These are phyloP conservation scores for Colletotrichum sp. DNA, from an alignment of 2,329 filamentous ascomycete species.

Conservation along the genomic window DNA sequence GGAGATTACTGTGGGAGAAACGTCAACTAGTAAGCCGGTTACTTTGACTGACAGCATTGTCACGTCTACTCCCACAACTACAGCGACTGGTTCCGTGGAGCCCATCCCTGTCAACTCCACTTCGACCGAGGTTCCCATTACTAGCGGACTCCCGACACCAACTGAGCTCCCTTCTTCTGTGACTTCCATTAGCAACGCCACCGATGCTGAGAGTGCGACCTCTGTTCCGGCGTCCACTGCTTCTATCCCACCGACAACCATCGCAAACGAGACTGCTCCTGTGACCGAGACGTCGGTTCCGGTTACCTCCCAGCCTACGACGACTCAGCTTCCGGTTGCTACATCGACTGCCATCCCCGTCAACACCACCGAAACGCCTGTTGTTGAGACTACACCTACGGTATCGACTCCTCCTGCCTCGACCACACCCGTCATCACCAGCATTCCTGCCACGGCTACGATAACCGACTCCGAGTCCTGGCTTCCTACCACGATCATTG, in stretches of 20 bases:
- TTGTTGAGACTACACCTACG: slow-evolving; percentile 1
- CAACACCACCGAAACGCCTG: slow-evolving; percentile 12
- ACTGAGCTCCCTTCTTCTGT: slow-evolving; percentile 11
- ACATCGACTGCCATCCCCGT: slow-evolving; percentile 15
- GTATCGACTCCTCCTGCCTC: not conserved
- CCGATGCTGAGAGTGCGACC: not conserved
- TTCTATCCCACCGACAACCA: not conserved
- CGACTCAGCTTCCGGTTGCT: not conserved
- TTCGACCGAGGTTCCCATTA: not conserved
- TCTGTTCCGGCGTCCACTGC: not conserved
- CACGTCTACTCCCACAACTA: slow-evolving; percentile 39
- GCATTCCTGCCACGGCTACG: slow-evolving; percentile 46
- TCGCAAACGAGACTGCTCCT: slow-evolving; percentile 9
- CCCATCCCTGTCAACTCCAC: slow-evolving; percentile 10
- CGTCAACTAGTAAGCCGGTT: not conserved
- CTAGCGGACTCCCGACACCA: not conserved
- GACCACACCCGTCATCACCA: slow-evolving; percentile 34
- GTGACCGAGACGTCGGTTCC: not conserved
- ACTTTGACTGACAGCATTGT: not conserved
- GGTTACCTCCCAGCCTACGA: not conserved
- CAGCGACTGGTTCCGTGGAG: slow-evolving; percentile 44
- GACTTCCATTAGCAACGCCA: slow-evolving; percentile 4
- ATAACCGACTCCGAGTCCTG: slow-evolving; percentile 49
- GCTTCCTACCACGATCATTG: slow-evolving; percentile 67
- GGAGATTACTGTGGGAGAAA: not conserved